A percentile compares a stretch with the other conserved stretches of the same genome.
phyloP scores from a whole-genome alignment of 129 eudicot species.

The Sambucus nigra region DNA sequence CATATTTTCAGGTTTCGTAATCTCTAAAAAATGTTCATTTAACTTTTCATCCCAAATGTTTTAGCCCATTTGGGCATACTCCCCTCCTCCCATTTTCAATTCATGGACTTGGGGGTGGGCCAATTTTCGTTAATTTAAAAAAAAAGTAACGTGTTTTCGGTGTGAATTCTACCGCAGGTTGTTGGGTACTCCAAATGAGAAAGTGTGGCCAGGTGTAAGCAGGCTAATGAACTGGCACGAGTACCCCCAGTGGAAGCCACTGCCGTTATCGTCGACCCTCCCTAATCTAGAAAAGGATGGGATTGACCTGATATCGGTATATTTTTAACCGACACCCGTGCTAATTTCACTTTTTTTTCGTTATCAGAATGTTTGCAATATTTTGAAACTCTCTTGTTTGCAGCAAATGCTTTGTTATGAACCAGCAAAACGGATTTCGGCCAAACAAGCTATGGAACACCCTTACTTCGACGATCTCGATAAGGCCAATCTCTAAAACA shows the following conservation, averaged over 20 bases:
- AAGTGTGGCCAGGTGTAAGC: slow-evolving; percentile 88
- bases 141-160: background rate
- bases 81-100: too few species aligned
- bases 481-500: slow-evolving; percentile 44
- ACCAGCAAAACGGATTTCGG: slow-evolving; percentile 75
- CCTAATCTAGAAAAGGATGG: slow-evolving; percentile 55
- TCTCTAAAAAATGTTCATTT: too few species aligned
- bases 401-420: slow-evolving; percentile 84
- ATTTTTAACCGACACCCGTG: background rate
- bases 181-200: slow-evolving; percentile 88
- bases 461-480: slow-evolving; percentile 75
- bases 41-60: too few species aligned
- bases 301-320: slow-evolving; percentile 50
- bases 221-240: slow-evolving; percentile 81
- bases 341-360: background rate
- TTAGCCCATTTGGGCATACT: too few species aligned
- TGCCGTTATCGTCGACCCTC: slow-evolving; percentile 45
- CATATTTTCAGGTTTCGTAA: slow-evolving; percentile 77
- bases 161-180: slow-evolving; percentile 28
- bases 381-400: background rate
- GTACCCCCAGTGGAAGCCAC: slow-evolving; percentile 86
- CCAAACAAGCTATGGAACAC: slow-evolving; percentile 89
- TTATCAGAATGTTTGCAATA: background rate
- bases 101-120: too few species aligned
- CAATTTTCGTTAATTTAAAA: too few species aligned